phyloP scores from a whole-genome alignment of 2,329 filamentous ascomycete genomes.

The Aspergillus persii region DNA sequence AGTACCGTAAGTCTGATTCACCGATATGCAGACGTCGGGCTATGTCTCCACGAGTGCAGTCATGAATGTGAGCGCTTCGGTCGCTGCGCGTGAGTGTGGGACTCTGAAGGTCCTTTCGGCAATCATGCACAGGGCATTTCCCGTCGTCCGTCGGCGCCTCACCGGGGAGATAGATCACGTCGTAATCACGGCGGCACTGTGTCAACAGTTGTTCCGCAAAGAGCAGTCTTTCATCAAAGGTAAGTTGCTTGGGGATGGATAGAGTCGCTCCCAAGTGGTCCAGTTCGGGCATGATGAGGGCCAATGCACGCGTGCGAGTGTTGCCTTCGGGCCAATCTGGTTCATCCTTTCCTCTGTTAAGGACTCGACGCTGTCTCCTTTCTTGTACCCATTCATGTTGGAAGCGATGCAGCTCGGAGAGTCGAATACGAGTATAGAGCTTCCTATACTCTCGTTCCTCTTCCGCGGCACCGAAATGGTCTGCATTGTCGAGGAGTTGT shows the following conservation, averaged over 20 bases:
- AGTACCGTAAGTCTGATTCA: slow-evolving; percentile 13
- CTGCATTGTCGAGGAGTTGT: slow-evolving; percentile 7
- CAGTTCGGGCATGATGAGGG: slow-evolving; percentile 19
- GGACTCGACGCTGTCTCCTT: slow-evolving; percentile 15
- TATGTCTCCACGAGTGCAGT: slow-evolving; percentile 12
- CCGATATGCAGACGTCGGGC: slow-evolving; percentile 8
- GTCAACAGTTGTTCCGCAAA: slow-evolving; percentile 14
- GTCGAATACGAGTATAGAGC: slow-evolving; percentile 8
- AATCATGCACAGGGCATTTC: slow-evolving; percentile 12
- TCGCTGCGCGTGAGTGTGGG: not conserved
- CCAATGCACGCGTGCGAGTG: slow-evolving; percentile 13
- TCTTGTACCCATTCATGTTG: slow-evolving; percentile 16
- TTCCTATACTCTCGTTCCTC: slow-evolving; percentile 15
- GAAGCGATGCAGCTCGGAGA: slow-evolving; percentile 13
- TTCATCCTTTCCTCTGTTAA: slow-evolving; percentile 15
- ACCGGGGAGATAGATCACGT: slow-evolving; percentile 17
- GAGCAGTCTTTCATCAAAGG: slow-evolving; percentile 16
- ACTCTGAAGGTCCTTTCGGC: slow-evolving; percentile 6
- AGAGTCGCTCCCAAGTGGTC: slow-evolving; percentile 13
- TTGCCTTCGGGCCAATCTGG: slow-evolving; percentile 2
- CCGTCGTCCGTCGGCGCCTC: slow-evolving; percentile 11
- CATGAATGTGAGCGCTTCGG: slow-evolving; percentile 16
- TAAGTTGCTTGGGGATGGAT: slow-evolving; percentile 11
- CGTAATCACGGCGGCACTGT: slow-evolving; percentile 14
- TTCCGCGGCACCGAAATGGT: slow-evolving; percentile 3